A percentile compares a stretch with the other conserved stretches of the same genome.
Evolutionary conservation across 179 eudicot genomes (phyloP).

Genomic region (Beta corolliflora): DNA sequence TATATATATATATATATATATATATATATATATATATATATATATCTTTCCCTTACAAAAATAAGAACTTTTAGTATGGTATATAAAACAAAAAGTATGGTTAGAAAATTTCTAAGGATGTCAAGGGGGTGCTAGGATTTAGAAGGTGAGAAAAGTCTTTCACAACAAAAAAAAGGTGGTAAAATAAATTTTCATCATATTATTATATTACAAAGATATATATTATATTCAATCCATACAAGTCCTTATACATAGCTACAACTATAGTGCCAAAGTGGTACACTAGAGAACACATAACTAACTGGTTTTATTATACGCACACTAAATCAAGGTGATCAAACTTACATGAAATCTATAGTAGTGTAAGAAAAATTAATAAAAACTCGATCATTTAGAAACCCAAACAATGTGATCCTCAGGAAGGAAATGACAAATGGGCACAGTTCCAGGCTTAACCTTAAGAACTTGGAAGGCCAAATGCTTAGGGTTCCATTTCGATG

Average conservation of each 20-base stretch:
- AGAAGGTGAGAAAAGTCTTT: too few relatives aligned
- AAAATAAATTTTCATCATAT: too few relatives aligned
- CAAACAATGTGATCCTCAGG: conserved; percentile 70
- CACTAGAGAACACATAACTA: neutral
- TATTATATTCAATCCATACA: neutral
- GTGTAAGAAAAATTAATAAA: neutral
- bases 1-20: too few relatives aligned
- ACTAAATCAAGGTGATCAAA: neutral
- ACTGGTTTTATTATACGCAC: neutral
- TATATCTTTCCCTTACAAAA: too few relatives aligned
- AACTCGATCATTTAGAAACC: conserved; percentile 41
- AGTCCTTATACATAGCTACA: neutral
- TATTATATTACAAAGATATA: too few relatives aligned
- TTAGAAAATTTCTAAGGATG: too few relatives aligned
- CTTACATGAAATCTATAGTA: neutral
- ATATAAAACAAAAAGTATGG: too few relatives aligned
- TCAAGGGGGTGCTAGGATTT: too few relatives aligned
- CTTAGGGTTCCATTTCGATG: conserved; percentile 79
- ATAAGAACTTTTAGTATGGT: too few relatives aligned
- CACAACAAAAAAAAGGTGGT: too few relatives aligned
- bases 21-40: too few relatives aligned
- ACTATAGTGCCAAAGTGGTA: neutral
- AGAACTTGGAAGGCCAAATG: conserved; percentile 77
- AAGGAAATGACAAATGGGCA: conserved; percentile 74
- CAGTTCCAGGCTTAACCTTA: conserved; percentile 60